Conservation (phyloP, 257 asterid species). For the Solanum chilense region DNA sequence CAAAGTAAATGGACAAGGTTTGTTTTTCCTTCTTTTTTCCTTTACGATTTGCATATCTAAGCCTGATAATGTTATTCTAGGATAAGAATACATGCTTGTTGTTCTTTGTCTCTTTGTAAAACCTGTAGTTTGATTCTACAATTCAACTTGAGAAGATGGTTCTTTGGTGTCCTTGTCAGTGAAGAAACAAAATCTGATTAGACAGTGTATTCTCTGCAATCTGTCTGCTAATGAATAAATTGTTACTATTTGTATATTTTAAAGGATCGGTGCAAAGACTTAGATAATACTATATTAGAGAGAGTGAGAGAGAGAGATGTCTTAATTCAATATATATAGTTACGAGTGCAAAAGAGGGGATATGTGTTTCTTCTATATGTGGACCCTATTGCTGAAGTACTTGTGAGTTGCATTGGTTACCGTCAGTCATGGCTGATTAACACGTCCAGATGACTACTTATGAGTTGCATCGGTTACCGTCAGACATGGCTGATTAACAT, state of each 20-base stretch:
- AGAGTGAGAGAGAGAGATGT: background rate
- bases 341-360: background rate
- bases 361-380: background rate
- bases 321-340: background rate
- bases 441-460: background rate
- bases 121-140: background rate
- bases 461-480: background rate
- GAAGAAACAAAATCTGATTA: background rate
- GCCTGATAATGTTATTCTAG: background rate
- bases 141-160: background rate
- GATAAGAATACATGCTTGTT: background rate
- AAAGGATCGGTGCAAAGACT: background rate
- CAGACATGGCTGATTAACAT: background rate
- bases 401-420: background rate
- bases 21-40: background rate
- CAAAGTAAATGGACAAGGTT: constrained; percentile 98
- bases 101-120: background rate
- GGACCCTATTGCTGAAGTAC: background rate
- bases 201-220: background rate
- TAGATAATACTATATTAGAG: background rate
- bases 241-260: background rate
- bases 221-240: background rate
- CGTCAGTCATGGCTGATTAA: background rate
- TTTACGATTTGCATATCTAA: background rate
- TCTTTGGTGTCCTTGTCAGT: background rate